A percentile compares a stretch with the other conserved stretches of the same genome.
phyloP scores from a whole-genome alignment of 2,329 filamentous ascomycete genomes.

The Penicillium sp. region DNA sequence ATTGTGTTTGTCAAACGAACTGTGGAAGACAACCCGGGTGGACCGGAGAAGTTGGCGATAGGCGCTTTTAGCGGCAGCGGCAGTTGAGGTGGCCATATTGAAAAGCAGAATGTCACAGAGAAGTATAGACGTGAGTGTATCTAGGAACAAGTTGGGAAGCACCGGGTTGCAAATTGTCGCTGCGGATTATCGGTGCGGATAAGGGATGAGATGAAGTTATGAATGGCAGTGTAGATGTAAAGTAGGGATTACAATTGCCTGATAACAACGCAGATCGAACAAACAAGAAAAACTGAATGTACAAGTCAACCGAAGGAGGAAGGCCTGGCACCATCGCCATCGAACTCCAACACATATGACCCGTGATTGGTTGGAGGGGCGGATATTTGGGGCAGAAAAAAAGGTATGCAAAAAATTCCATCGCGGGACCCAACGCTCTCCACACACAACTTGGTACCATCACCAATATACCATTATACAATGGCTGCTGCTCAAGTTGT shows the following conservation, averaged over 20 bases:
- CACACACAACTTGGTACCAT: constrained; percentile 16
- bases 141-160: neutral
- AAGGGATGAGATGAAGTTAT: neutral
- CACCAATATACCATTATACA: constrained; percentile 23
- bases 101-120: neutral
- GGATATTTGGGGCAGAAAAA: constrained; percentile 38
- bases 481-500: constrained; percentile 62
- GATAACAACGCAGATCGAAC: neutral
- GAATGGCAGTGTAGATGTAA: neutral
- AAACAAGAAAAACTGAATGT: neutral
- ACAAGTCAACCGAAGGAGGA: neutral
- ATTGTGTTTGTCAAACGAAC: constrained; percentile 44
- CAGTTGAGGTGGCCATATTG: constrained; percentile 35
- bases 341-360: constrained; percentile 24
- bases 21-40: constrained; percentile 76
- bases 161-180: neutral
- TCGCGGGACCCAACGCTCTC: constrained; percentile 18
- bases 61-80: constrained; percentile 64
- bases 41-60: constrained; percentile 82
- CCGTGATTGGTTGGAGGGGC: constrained; percentile 30
- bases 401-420: constrained; percentile 29
- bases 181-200: neutral
- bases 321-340: neutral
- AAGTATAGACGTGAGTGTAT: neutral
- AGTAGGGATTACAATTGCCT: neutral